Evolutionary conservation across 139 green algal genomes (phyloP).

Genomic region (Chlamydomonas sp.): DNA sequence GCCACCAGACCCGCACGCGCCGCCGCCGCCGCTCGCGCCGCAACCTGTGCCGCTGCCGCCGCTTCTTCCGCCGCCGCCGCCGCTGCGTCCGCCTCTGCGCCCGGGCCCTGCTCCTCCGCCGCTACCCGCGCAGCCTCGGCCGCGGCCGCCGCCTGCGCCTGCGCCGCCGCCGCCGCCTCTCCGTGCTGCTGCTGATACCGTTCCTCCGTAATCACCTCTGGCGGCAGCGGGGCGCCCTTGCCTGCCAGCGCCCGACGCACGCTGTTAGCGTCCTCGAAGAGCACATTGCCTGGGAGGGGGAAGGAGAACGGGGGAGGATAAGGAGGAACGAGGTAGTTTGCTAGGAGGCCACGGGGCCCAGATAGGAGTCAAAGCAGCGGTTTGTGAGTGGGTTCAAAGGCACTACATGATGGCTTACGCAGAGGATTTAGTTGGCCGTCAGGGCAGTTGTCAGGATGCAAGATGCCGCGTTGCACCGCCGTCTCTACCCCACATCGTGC

Average conservation of each 20-base stretch:
- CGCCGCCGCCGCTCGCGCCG: not conserved
- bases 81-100: not conserved
- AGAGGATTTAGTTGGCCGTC: too few relatives aligned
- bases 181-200: not conserved
- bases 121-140: not conserved
- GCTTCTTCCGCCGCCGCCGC: not conserved
- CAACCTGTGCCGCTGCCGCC: not conserved
- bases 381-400: too few relatives aligned
- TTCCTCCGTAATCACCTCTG: slow-evolving; percentile 49
- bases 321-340: not conserved
- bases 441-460: too few relatives aligned
- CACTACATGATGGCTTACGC: too few relatives aligned
- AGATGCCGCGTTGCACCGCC: too few relatives aligned
- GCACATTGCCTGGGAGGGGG: slow-evolving; percentile 68
- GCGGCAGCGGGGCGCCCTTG: slow-evolving; percentile 65
- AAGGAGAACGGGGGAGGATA: not conserved
- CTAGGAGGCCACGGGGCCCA: not conserved
- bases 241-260: slow-evolving; percentile 72
- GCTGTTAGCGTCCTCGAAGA: slow-evolving; percentile 74
- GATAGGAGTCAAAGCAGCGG: not conserved
- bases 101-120: not conserved
- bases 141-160: not conserved
- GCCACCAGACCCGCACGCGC: not conserved
- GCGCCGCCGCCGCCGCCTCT: not conserved
- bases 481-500: not conserved